phyloP scores from a whole-genome alignment of 2,329 filamentous ascomycete species.

The Aspergillus pseudoglaucus region DNA sequence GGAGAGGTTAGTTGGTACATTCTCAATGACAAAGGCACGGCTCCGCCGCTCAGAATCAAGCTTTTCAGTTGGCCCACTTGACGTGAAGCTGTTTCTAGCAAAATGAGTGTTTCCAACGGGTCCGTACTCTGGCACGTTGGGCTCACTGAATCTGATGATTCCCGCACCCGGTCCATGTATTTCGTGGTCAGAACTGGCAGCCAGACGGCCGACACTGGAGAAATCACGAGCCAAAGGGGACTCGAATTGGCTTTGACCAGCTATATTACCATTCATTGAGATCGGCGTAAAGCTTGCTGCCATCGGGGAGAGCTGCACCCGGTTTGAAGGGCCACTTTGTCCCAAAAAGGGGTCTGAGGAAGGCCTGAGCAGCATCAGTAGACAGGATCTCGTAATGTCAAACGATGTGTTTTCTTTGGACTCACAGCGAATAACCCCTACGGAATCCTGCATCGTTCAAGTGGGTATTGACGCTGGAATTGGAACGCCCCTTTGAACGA shows the following conservation, averaged over 20 bases:
- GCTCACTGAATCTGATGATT: slow-evolving; percentile 7
- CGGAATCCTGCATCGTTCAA: slow-evolving; percentile 11
- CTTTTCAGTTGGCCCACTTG: slow-evolving; percentile 12
- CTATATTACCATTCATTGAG: slow-evolving; percentile 12
- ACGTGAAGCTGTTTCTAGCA: slow-evolving; percentile 4
- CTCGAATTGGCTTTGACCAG: slow-evolving; percentile 5
- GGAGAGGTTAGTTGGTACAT: slow-evolving; percentile 23
- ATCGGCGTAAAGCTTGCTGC: slow-evolving; percentile 57
- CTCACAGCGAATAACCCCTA: slow-evolving; percentile 18
- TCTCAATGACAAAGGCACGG: slow-evolving; percentile 28
- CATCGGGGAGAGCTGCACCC: slow-evolving; percentile 53
- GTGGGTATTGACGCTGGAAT: slow-evolving; percentile 10
- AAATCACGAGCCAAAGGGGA: slow-evolving; percentile 7
- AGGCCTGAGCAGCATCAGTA: slow-evolving; percentile 9
- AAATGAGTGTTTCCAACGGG: slow-evolving; percentile 16
- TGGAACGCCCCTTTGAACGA: slow-evolving; percentile 33
- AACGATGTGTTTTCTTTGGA: background rate
- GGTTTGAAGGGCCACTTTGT: slow-evolving; percentile 11
- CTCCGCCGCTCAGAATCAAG: slow-evolving; percentile 21
- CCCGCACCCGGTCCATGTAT: slow-evolving; percentile 6
- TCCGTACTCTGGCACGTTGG: slow-evolving; percentile 13
- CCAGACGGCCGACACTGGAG: slow-evolving; percentile 13
- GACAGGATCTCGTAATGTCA: too few relatives aligned
- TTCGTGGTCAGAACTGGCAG: slow-evolving; percentile 15
- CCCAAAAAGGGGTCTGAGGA: slow-evolving; percentile 26